A percentile compares a stretch with the other conserved stretches of the same genome.
These are phyloP conservation scores for Trametes pubescens DNA, from an alignment of 1,284 basidiomycete genomes.

Conservation along the genomic window DNA sequence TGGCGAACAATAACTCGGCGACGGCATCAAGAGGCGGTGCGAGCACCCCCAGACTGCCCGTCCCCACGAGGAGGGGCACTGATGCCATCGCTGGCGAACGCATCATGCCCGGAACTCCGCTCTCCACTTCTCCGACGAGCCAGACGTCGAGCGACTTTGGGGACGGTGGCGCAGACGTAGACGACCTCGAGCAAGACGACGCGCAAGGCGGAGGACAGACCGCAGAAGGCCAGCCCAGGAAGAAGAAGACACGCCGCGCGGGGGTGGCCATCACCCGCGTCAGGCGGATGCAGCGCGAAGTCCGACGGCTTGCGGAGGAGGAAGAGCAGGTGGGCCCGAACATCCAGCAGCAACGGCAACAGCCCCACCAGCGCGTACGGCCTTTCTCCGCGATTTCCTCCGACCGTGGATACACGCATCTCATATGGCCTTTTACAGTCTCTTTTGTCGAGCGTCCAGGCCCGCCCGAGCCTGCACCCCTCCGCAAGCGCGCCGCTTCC, in stretches of 20 bases:
- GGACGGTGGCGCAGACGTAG: conserved; percentile 24
- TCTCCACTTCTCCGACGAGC: conserved; percentile 24
- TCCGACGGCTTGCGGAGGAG: conserved; percentile 32
- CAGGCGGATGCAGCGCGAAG: conserved; percentile 32
- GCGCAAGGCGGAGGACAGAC: conserved; percentile 17
- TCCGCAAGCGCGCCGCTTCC: conserved; percentile 1
- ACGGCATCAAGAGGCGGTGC: conserved; percentile 25
- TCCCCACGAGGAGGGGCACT: conserved; percentile 30
- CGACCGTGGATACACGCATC: conserved; percentile 1
- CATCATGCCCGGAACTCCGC: conserved; percentile 27
- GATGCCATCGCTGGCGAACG: conserved; percentile 29
- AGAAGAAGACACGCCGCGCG: conserved; percentile 34
- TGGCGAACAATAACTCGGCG: conserved; percentile 28
- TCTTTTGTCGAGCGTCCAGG: conserved; percentile 19
- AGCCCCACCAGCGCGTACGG: conserved; percentile 27
- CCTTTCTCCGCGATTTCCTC: conserved; percentile 10
- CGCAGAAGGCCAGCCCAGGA: conserved; percentile 30
- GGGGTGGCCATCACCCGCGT: conserved; percentile 32
- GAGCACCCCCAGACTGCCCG: conserved; percentile 23
- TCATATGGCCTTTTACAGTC: conserved; percentile 18
- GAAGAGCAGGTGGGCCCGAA: conserved; percentile 18
- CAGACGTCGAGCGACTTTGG: conserved; percentile 23
- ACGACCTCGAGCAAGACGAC: conserved; percentile 27
- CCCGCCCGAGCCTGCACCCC: conserved; percentile 14
- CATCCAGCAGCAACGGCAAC: conserved; percentile 24